Evolutionary conservation across 2,329 filamentous ascomycete genomes (phyloP), one percentile per base, ranked within the genome.

Genomic region (Diplodia corticola): DNA sequence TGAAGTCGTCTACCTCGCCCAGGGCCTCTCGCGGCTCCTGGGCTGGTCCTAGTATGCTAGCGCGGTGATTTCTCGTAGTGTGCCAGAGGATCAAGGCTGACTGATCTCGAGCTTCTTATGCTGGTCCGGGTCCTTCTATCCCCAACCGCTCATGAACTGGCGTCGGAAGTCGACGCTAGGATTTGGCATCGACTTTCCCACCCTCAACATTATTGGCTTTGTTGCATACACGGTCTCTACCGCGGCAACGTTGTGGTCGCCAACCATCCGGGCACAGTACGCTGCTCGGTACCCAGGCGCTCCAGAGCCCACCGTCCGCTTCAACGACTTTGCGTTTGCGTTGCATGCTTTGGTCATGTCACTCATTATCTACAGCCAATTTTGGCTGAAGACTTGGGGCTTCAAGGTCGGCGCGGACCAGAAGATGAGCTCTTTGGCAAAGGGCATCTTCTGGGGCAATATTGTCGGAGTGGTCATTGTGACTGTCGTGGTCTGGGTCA

Each of bases 301-400:
- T 4, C 88, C 91, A 7, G 86, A 90, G 50, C 92, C 94, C 3
- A 95, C 93, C 0, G 93, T 97, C 33, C 88, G 90, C 65, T 86
- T 92, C 79, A 98, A 98, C 79, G 95, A 99, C 80, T 85, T 98
- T 67, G 86, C 88, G 15, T 98, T 98, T 76, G 93, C 93, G 17
- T 81, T 87, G 3, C 93, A 98, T 79, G 94, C 91, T 37, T 82
- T 92, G 17, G 69, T 93, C 10, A 80, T 96, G 69, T 92, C 89
- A 71, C 72, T 86, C 50, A 76, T 97, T 65, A 87, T 88, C n/a
- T 89, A 90, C 68, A 91, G 88, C 57, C 94, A 97, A 77, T 90
- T 96, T 73, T 87, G 85, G 71, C 85, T 88, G 2, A 71, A 74
- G 1, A 77, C 92, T 12, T 98, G 94, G 93, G 87, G 89, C 0